These are phyloP conservation scores for Arctium lappa DNA, from an alignment of 129 eudicot genomes.

Conservation along the genomic window DNA sequence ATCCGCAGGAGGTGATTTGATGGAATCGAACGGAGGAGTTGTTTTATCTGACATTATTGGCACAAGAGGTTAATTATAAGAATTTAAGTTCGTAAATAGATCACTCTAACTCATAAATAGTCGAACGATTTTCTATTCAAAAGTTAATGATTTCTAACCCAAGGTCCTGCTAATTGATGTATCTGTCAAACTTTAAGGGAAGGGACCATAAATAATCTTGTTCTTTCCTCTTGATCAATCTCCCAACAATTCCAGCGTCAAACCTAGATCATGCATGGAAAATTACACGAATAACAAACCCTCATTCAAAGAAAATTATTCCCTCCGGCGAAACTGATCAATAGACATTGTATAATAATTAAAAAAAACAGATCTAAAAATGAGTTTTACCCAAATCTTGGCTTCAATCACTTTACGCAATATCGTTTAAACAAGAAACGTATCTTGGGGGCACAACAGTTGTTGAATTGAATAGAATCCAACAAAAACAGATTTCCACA, in stretches of 20 bases:
- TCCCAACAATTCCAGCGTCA: constrained; percentile 28
- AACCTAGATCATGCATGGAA: constrained; percentile 11
- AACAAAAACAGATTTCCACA: constrained; percentile 19
- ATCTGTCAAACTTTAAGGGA: constrained; percentile 45
- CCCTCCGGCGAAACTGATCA: constrained; percentile 8
- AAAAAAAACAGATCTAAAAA: background rate
- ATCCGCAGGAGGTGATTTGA: constrained; percentile 55
- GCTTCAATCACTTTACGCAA: background rate
- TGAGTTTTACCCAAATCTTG: background rate
- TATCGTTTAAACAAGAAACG: background rate
- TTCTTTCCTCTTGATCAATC: constrained; percentile 28
- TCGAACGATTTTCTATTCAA: constrained; percentile 15
- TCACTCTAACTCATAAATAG: constrained; percentile 9
- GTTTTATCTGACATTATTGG: constrained; percentile 40
- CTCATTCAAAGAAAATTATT: background rate
- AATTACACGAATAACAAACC: constrained; percentile 7
- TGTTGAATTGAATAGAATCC: constrained; percentile 12
- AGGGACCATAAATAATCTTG: constrained; percentile 39
- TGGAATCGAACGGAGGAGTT: constrained; percentile 37
- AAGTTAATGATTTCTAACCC: constrained; percentile 30
- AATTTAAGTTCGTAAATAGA: constrained; percentile 5
- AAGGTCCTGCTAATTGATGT: constrained; percentile 47
- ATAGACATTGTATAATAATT: background rate
- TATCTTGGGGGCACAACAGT: constrained; percentile 2
- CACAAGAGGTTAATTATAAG: constrained; percentile 6